Conservation (phyloP, 805 yeast species). For the Isabelozyma pseudorhagii region DNA sequence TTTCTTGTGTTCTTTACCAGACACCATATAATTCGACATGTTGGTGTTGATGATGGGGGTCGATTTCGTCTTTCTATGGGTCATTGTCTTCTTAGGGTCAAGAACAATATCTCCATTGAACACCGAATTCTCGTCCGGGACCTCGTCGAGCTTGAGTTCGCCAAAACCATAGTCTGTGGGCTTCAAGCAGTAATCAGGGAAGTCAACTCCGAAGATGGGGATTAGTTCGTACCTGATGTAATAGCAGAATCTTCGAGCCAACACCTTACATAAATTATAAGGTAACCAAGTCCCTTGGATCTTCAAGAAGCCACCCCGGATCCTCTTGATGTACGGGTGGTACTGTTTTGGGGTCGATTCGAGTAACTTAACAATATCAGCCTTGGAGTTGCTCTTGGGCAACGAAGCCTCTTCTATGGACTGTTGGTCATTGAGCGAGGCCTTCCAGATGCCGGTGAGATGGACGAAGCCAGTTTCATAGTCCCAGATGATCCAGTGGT, state of each 20-base stretch:
- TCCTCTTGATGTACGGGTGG: constrained; percentile 62
- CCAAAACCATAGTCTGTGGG: constrained; percentile 68
- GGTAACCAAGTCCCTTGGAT: constrained; percentile 96
- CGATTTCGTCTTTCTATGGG: background rate
- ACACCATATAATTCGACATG: background rate
- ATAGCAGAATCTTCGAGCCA: constrained; percentile 75
- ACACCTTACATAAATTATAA: constrained; percentile 56
- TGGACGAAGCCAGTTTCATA: constrained; percentile 82
- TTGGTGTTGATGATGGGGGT: background rate
- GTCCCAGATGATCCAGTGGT: constrained; percentile 83
- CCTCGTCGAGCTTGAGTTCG: constrained; percentile 45
- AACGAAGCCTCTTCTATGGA: constrained; percentile 1
- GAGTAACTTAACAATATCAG: constrained; percentile 71
- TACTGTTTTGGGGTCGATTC: constrained; percentile 61
- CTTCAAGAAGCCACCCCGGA: constrained; percentile 86
- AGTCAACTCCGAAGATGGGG: constrained; percentile 74
- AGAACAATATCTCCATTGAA: background rate
- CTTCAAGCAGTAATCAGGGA: constrained; percentile 57
- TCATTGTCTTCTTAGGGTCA: background rate
- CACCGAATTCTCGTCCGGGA: constrained; percentile 2
- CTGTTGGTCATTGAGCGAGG: constrained; percentile 16
- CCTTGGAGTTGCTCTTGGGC: constrained; percentile 42
- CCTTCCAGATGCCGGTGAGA: constrained; percentile 85
- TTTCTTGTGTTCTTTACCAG: background rate
- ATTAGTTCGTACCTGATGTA: constrained; percentile 70